A percentile compares a stretch with the other conserved stretches of the same genome.
phyloP scores from a whole-genome alignment of 202 grass and related monocot species.

The Zoysia matrella region DNA sequence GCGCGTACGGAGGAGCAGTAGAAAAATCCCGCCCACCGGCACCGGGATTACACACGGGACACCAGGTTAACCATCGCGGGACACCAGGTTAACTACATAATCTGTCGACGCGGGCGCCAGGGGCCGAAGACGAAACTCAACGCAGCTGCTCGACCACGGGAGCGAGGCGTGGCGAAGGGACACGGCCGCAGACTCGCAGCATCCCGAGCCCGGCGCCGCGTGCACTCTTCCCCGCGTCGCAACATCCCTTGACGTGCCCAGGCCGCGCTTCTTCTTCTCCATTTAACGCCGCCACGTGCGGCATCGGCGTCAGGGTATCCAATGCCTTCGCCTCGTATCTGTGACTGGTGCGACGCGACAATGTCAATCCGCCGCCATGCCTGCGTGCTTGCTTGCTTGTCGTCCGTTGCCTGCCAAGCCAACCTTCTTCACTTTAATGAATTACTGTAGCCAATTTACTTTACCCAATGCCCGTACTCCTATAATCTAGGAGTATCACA shows the following conservation, averaged over 20 bases:
- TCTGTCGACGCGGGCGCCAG: no score
- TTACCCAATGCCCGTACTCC: no score
- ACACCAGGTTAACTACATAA: neutral
- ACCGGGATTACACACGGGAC: neutral
- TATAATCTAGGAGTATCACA: no score
- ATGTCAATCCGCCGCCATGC: neutral
- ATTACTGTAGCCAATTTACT: no score
- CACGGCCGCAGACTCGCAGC: neutral
- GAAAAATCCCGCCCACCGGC: neutral
- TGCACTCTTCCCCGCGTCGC: slow-evolving; percentile 10
- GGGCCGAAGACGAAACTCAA: no score
- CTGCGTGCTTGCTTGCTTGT: neutral
- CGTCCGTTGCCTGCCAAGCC: no score
- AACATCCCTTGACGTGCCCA: neutral
- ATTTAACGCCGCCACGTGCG: slow-evolving; percentile 27
- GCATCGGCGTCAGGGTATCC: slow-evolving; percentile 42
- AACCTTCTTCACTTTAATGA: no score
- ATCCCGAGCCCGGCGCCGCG: slow-evolving; percentile 5
- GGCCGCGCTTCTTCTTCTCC: neutral
- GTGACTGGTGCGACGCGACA: neutral
- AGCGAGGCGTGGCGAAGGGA: neutral
- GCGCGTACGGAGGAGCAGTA: neutral
- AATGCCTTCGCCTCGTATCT: neutral
- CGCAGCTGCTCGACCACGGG: no score
- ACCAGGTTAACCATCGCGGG: neutral